Evolutionary conservation across 495 filamentous ascomycete genomes (phyloP).

Genomic region (Corynascus novoguineensis): DNA sequence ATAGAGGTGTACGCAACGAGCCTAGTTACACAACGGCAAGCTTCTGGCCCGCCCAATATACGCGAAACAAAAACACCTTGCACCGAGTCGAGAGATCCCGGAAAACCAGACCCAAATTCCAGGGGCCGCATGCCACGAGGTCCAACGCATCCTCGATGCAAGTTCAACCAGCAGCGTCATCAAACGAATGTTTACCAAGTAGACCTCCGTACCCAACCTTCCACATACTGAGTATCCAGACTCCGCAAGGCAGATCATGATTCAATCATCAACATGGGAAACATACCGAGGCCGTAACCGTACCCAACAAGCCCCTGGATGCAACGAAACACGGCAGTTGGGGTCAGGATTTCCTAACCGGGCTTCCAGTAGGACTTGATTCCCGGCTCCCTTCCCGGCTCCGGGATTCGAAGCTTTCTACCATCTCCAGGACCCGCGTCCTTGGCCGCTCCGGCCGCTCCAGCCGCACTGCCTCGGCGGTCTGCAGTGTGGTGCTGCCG

Average conservation of each 20-base stretch:
- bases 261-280: background rate
- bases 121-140: background rate
- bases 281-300: background rate
- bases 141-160: background rate
- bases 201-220: background rate
- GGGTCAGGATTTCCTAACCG: slow-evolving; percentile 31
- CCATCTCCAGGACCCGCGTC: slow-evolving; percentile 43
- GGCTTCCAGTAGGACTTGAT: slow-evolving; percentile 28
- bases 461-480: slow-evolving; percentile 32
- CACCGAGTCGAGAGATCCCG: background rate
- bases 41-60: background rate
- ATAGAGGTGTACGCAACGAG: too few species aligned
- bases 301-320: background rate
- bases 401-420: slow-evolving; percentile 40
- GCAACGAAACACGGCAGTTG: too few species aligned
- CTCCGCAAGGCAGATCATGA: too few species aligned
- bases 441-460: slow-evolving; percentile 35
- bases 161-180: background rate
- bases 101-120: background rate
- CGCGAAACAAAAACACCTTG: background rate
- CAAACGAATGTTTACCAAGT: background rate
- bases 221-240: too few species aligned
- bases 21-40: background rate
- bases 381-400: slow-evolving; percentile 35
- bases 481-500: slow-evolving; percentile 21